These are phyloP conservation scores for Meira nashicola DNA, from an alignment of 1,284 basidiomycete species.

Conservation along the genomic window DNA sequence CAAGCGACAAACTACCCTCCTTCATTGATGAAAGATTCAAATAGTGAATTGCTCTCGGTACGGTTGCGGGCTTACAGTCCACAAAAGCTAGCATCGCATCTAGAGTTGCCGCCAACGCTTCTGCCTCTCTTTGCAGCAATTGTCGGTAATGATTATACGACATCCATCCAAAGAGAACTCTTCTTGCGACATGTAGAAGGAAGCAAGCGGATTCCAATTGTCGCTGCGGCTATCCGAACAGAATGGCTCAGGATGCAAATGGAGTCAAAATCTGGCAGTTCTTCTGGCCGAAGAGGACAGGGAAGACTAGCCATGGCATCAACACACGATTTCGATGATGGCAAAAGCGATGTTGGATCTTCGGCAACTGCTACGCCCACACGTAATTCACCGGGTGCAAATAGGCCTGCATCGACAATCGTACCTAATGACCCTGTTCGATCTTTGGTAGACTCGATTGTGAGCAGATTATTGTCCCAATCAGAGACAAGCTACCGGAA, in stretches of 20 bases:
- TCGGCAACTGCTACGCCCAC: conserved; percentile 30
- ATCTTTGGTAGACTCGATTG: conserved; percentile 28
- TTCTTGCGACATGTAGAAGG: conserved; percentile 31
- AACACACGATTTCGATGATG: background rate
- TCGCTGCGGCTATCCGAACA: conserved; percentile 23
- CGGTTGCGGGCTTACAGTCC: conserved; percentile 31
- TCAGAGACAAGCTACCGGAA: background rate
- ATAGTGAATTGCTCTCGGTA: conserved; percentile 8
- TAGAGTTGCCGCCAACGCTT: conserved; percentile 29
- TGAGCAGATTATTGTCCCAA: conserved; percentile 13
- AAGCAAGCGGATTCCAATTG: conserved; percentile 23
- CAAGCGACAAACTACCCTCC: background rate
- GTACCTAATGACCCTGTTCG: conserved; percentile 30
- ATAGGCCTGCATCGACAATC: conserved; percentile 11
- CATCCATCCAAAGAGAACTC: conserved; percentile 24
- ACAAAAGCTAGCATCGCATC: conserved; percentile 25
- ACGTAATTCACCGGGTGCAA: background rate
- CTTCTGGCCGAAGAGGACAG: background rate
- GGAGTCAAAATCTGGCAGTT: background rate
- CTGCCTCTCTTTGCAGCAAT: conserved; percentile 37
- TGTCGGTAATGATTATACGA: conserved; percentile 42
- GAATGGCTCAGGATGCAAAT: conserved; percentile 22
- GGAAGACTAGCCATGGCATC: background rate
- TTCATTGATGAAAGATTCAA: background rate
- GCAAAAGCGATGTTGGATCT: conserved; percentile 6